Base-by-base conservation (phyloP, 2,329 filamentous ascomycete species). In the Epichloe sp. region DNA sequence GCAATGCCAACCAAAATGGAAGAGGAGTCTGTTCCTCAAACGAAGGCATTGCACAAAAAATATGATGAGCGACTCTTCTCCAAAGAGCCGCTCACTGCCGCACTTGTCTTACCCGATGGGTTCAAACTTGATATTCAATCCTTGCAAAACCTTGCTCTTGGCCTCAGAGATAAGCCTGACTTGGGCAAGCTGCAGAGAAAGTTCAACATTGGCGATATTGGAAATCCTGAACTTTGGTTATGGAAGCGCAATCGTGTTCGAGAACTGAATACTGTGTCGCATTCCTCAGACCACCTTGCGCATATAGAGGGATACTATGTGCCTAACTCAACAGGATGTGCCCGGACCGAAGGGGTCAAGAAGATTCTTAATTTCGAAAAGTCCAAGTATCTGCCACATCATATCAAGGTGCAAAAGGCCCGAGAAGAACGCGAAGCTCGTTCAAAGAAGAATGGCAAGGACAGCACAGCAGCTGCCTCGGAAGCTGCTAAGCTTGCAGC, bases 361-460 rank as follows among this genome's bases (percentile, higher is more conserved):
- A 95, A 91, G 73, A 97, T 98, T 52, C 78, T 95, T 55, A 94
- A 98, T 65, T 88, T 88, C 0, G 93, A 98, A 66, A 98, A 98
- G 72, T 95, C 90, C 31, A 95, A 96, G 64, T 98, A 98, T 64
- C 77, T 98, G 7, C 93, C 93, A 41, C 93, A 98, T 73, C 90
- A 95, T 57, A 93, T 98, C 70, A 95, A 94, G 63, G 88, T 98
- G 19, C 87, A 93, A 66, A 93, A 85, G 69, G 88, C 85, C 23
- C 82, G 90, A 48, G 90, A 96, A 66, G 89, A 93, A 66, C 85
- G 89, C n/a, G 85, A 96, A 66, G 84, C 83, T n/a, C 74, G 75
- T 44, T 79, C 68, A 63, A 85, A 77, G 71, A 80, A 75, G 71
- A 84, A 73, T 58, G 82, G 76, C 53, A 85, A 80, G 59, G 83